A percentile compares a stretch with the other conserved stretches of the same genome.
phyloP scores from a whole-genome alignment of 257 asterid genomes.

The Nicotiana paniculata region DNA sequence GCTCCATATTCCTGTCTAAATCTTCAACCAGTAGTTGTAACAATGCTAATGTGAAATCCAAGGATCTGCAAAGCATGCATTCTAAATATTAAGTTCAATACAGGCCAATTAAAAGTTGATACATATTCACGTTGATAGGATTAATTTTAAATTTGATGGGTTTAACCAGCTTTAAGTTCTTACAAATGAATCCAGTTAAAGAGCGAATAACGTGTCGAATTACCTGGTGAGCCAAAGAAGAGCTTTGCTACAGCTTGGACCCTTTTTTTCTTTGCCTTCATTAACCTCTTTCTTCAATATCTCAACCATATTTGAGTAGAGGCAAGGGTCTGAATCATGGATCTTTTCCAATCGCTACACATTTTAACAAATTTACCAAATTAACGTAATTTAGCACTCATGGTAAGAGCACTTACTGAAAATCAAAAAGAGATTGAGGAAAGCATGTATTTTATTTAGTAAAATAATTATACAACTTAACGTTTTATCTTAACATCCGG shows the following conservation, averaged over 20 bases:
- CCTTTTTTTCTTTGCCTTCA: constrained; percentile 53
- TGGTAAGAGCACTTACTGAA: no score
- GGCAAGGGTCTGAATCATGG: constrained; percentile 55
- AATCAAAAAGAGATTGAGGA: no score
- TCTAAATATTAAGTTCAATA: background rate
- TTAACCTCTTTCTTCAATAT: constrained; percentile 58
- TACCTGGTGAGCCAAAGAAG: constrained; percentile 92
- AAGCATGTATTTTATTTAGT: background rate
- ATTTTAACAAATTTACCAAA: background rate
- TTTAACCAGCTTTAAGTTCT: background rate
- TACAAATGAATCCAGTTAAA: background rate
- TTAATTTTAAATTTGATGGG: background rate
- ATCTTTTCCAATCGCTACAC: constrained; percentile 66
- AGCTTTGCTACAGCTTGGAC: constrained; percentile 68
- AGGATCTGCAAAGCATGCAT: constrained; percentile 45
- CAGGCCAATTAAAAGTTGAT: background rate
- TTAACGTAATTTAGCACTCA: no score
- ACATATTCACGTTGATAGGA: background rate
- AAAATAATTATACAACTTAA: background rate
- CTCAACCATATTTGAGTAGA: constrained; percentile 63
- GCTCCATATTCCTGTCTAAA: constrained; percentile 53
- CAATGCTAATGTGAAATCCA: constrained; percentile 54
- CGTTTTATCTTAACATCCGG: background rate
- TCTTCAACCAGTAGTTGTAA: constrained; percentile 52
- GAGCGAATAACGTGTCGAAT: background rate